Conservation (phyloP, 108 stramenopile species). For the Ochromonas danica region DNA sequence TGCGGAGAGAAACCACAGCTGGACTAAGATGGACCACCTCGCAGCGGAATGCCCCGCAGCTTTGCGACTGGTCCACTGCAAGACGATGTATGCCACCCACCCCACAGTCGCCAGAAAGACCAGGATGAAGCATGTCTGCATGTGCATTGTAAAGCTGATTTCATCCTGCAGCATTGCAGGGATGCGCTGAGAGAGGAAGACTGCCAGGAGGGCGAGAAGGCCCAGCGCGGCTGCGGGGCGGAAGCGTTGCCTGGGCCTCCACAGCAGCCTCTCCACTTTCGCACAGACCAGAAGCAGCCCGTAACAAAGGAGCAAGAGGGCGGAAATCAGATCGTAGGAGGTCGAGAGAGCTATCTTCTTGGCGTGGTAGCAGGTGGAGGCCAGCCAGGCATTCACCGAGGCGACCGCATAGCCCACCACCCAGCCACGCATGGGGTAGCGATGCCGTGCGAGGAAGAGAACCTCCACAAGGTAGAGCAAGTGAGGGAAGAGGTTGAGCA, state of each 20-base stretch:
- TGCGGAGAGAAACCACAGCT: slow-evolving; percentile 7
- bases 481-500: slow-evolving; percentile 11
- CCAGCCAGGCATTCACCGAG: slow-evolving; percentile 7
- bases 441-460: background rate
- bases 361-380: background rate
- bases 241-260: no score
- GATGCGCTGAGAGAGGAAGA: background rate
- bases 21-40: background rate
- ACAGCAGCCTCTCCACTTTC: no score
- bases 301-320: background rate
- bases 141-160: background rate
- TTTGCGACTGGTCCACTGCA: no score
- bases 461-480: background rate
- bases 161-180: background rate
- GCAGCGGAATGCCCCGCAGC: no score
- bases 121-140: background rate
- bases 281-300: background rate
- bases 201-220: background rate
- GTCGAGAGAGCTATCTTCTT: background rate
- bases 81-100: background rate
- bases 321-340: background rate
- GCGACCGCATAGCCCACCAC: background rate
- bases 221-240: background rate
- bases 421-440: background rate
- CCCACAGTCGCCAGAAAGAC: background rate